Base-by-base conservation (phyloP, 2,329 filamentous ascomycete species). In the Leptosphaerulina australis region DNA sequence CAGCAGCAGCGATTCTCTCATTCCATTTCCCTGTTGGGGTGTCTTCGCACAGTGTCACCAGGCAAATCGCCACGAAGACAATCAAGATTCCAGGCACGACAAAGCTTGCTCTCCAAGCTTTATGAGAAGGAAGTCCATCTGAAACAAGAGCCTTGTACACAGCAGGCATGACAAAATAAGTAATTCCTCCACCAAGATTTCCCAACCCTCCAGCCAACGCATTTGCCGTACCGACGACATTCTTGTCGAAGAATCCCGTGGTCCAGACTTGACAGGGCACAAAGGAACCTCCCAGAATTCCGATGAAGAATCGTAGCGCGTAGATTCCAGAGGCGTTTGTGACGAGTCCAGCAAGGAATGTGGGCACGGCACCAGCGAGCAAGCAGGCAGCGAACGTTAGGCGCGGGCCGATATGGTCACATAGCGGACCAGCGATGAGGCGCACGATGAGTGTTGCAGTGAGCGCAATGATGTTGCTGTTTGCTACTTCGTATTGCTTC, bases 191-290 rank as follows among this genome's bases (percentile, higher is more conserved):
- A 31, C 64, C 64, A 1, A 66, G 53, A 22, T 67, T 67, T 14
- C 64, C 64, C 9, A 66, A 43, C 5, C 64, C 91, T 33, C 85
- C 91, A 0, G 90, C 87, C 5, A 96, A 74, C 6, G 90, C 87
- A 67, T 96, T 96, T 53, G 91, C 89, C 2, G 89, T 91, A 33
- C 91, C 91, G n/a, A 96, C 88, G n/a, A 96, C 81, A 65, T 91
- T 93, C 78, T 92, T 94, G 75, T 96, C 91, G 68, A 91, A 96
- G 78, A 95, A 96, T 0, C 87, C 89, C 0, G 90, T 96, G 5
- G 88, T 89, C 90, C 90, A 96, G 5, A 95, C 91, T 69, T 94
- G 90, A 69, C 90, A 95, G 3, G 88, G 88, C 1, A 92, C 88
- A 63, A 92, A 91, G 3, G 82, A 81, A 1, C 86, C 88, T 35